Base-by-base conservation (phyloP, 176 grass and related monocot genomes). In the Cymbopogon citratus region DNA sequence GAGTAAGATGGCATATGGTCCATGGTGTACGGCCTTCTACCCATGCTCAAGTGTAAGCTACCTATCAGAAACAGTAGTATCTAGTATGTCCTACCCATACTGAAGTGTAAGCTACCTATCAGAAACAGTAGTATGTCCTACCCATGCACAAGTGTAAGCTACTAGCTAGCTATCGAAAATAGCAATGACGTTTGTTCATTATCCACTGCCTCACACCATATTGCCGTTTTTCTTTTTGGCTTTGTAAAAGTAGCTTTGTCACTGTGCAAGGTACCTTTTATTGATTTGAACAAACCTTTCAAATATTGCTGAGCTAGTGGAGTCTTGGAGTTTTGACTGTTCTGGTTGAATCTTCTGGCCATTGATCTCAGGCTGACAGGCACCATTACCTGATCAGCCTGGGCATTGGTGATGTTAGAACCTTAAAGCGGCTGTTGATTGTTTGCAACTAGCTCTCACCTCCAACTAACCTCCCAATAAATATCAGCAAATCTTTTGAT, bases 321-420 rank as follows among this genome's bases (percentile, higher is more conserved):
- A 41, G 74, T 75, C 82, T 63, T 38, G 21, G 35, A 56, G 63
- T 56, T 80, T 85, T 82, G 45, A 82, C 59, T 25, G 54, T 21
- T 71, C 45, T 78, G 78, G 11, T 27, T 73, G 72, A 82, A 89
- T 89, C 78, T 85, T 74, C 15, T 82, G 78, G 29, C n/a, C 78
- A 73, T 77, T 71, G 73, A 78, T 89, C 66, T 46, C 73, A 67
- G 59, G 43, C 36, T n/a, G 67, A 5, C 45, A 59, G 36, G 81
- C 66, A 48, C 35, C 35, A 82, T 66, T 77, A 27, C 73, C 15
- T 51, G 60, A 76, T 73, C 66, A 85, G 28, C 21, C 44, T 45
- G 34, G 43, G 56, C 73, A 77, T 38, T 77, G 39, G 72, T 81
- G 87, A 49, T 4, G 12, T 19, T 80, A 36, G 67, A 69, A 72